A percentile compares a stretch with the other conserved stretches of the same genome.
Evolutionary conservation across 257 asterid species (phyloP).

Genomic region (Fraxinus anomala): DNA sequence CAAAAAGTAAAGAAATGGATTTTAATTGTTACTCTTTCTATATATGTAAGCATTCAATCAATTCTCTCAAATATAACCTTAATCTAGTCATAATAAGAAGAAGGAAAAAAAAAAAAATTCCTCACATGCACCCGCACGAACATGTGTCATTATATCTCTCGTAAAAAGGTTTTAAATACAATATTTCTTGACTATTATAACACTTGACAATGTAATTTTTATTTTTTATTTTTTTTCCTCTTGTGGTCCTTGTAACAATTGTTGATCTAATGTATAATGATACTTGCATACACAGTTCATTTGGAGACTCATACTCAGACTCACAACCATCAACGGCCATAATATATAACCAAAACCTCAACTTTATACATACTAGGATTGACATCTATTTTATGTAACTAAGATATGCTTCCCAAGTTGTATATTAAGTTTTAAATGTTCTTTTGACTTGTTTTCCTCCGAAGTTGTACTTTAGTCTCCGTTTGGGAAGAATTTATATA

Average conservation of each 20-base stretch:
- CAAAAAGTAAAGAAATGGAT: neutral
- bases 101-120: too few species aligned
- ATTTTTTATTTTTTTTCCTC: too few species aligned
- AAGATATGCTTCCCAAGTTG: neutral
- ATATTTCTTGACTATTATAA: neutral
- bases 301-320: neutral
- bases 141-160: neutral
- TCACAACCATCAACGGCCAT: neutral
- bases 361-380: neutral
- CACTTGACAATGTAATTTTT: neutral
- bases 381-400: neutral
- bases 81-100: neutral
- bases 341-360: too few species aligned
- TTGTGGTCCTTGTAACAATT: neutral
- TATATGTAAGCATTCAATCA: neutral
- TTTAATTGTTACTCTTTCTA: neutral
- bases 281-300: neutral
- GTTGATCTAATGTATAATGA: too few species aligned
- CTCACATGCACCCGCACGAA: neutral
- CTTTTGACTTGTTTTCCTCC: neutral
- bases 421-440: too few species aligned
- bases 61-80: neutral
- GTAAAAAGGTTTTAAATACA: neutral
- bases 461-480: neutral
- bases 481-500: too few species aligned